Evolutionary conservation across 2,329 filamentous ascomycete genomes (phyloP).

Genomic region (Phialemoniopsis sp.): DNA sequence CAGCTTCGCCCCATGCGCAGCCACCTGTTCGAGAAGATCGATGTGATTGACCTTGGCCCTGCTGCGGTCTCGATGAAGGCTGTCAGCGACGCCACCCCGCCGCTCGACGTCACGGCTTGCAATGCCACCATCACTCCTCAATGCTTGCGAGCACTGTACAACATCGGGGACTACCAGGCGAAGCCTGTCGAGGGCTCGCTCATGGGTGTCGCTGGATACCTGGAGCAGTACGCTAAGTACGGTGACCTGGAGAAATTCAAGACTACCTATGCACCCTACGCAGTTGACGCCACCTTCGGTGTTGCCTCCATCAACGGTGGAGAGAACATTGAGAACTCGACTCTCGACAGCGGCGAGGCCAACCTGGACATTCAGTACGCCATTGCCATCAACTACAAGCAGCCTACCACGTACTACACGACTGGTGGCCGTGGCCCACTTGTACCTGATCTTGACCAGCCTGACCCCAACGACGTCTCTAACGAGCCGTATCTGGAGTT

Average conservation of each 20-base stretch:
- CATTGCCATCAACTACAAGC: constrained; percentile 38
- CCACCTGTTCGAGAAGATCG: constrained; percentile 14
- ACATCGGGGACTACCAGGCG: constrained; percentile 39
- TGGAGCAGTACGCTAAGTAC: constrained; percentile 42
- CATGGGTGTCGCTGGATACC: constrained; percentile 56
- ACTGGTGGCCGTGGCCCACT: constrained; percentile 34
- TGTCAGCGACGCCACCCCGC: too few species aligned
- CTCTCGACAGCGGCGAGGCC: constrained; percentile 36
- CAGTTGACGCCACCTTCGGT: constrained; percentile 15
- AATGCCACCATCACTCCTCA: constrained; percentile 30
- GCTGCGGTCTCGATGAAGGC: too few species aligned
- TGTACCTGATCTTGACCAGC: constrained; percentile 16
- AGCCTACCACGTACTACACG: constrained; percentile 38
- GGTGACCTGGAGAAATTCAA: constrained; percentile 33
- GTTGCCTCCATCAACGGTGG: constrained; percentile 38
- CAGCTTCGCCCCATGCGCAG: constrained; percentile 23
- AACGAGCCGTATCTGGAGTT: constrained; percentile 58
- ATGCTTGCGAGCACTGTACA: constrained; percentile 40
- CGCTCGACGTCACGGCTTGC: too few species aligned
- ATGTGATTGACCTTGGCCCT: not conserved
- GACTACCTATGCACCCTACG: not conserved
- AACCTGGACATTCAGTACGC: constrained; percentile 45
- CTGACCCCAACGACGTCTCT: constrained; percentile 27
- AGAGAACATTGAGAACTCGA: constrained; percentile 33
- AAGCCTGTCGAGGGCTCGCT: constrained; percentile 56